These are phyloP conservation scores for apple (Malus domestica) DNA, from an alignment of 306 rosid species.

Conservation along the genomic window ASM211411v1 NC_041797.1:14450001-14450500, in stretches of 20 bases:
- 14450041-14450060: constrained; percentile 42
- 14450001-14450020: constrained; percentile 32
- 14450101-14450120: constrained; percentile 75
- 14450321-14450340: background rate
- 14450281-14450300: background rate
- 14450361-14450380: background rate
- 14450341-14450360: background rate
- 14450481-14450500: background rate
- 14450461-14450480: background rate
- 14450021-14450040: constrained; percentile 42
- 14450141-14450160: constrained; percentile 80
- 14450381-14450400: background rate
- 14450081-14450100: constrained; percentile 44
- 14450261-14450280: background rate
- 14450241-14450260: constrained; percentile 3
- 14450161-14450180: background rate
- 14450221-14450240: background rate
- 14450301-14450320: background rate
- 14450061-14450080: constrained; percentile 56
- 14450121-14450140: constrained; percentile 72
- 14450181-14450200: background rate
- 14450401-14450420: background rate
- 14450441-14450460: background rate
- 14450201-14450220: background rate
- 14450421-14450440: background rate